Evolutionary conservation across 352 stramenopile species (phyloP).

Genomic region (Globisporangium okanoganense): DNA sequence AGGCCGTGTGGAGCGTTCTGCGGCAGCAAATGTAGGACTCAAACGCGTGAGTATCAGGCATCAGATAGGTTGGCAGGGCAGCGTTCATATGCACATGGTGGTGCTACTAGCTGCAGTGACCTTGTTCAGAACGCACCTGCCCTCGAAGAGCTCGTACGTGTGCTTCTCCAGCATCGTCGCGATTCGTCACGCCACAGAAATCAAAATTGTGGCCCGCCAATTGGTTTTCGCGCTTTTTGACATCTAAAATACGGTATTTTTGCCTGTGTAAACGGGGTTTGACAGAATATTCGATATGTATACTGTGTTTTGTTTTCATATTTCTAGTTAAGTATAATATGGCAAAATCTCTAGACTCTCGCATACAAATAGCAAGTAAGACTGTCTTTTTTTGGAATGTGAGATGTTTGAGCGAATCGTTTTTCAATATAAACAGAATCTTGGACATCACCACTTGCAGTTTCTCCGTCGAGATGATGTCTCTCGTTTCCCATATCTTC

Average conservation of each 20-base stretch:
- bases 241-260: background rate
- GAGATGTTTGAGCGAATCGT: background rate
- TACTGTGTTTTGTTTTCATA: background rate
- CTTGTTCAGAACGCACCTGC: conserved; percentile 28
- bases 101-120: background rate
- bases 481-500: background rate
- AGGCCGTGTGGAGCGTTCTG: conserved; percentile 71
- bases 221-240: conserved; percentile 5
- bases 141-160: conserved; percentile 62
- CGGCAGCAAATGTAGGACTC: background rate
- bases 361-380: no score
- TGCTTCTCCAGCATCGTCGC: conserved; percentile 48
- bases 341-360: background rate
- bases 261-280: no score
- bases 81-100: background rate
- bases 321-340: background rate
- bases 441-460: background rate
- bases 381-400: background rate
- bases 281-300: no score
- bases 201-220: conserved; percentile 4
- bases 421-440: no score
- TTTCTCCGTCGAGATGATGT: background rate
- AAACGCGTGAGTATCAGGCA: background rate
- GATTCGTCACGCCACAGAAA: background rate
- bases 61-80: background rate